phyloP scores from a whole-genome alignment of 139 green algal genomes.

The Astrephomene gubernaculifera region DNA sequence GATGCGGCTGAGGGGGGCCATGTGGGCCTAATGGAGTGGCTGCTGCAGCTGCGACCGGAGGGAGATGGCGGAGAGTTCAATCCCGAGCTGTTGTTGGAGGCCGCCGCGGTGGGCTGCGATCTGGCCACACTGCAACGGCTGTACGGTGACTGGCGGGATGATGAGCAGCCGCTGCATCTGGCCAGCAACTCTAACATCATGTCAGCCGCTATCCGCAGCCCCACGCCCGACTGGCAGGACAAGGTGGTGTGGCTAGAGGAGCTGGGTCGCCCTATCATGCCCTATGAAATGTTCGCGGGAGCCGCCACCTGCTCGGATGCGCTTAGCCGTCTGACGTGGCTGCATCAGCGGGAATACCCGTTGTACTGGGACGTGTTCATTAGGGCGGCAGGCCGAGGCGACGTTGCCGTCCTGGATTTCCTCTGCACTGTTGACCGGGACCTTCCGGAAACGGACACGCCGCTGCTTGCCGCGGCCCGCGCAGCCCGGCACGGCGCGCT shows the following conservation, averaged over 20 bases:
- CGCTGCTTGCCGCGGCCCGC: neutral
- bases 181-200: neutral
- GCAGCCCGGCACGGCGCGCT: neutral
- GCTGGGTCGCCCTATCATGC: neutral
- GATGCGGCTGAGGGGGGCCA: neutral
- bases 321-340: neutral
- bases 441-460: neutral
- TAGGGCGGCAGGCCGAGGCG: neutral
- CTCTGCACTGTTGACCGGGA: neutral
- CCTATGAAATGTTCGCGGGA: neutral
- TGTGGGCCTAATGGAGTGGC: neutral
- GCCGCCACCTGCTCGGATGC: neutral
- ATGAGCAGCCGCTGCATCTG: neutral
- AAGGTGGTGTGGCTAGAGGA: neutral
- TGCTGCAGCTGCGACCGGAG: neutral
- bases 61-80: neutral
- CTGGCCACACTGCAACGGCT: neutral
- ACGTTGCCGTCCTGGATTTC: neutral
- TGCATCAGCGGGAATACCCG: neutral
- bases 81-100: neutral
- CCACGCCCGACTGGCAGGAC: neutral
- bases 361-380: neutral
- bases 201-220: neutral
- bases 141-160: neutral
- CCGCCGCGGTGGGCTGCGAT: neutral